Evolutionary conservation across 2,329 filamentous ascomycete species (phyloP), one percentile per base, ranked within the genome.

Genomic region (Fusarium redolens): DNA sequence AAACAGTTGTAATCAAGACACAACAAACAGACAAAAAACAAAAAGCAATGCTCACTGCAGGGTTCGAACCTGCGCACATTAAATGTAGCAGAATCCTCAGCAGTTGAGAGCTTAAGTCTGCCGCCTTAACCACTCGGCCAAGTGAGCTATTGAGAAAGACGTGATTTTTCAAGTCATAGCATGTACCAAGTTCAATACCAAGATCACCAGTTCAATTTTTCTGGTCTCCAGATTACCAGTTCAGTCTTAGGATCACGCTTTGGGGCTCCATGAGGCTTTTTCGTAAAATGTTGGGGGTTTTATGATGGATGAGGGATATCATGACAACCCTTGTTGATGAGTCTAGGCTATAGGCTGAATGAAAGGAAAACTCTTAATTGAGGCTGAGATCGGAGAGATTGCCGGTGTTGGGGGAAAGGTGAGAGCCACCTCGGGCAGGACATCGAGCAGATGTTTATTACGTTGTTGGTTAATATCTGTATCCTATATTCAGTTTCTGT

Each of bases 91-190:
- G 60, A 65, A 56, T 43, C 45, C 43, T 43, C 15, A 65, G 60
- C 33, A 65, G 38, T 6, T 11, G 22, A 40, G 35, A 40, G 52
- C 63, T 65, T 65, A 65, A 65, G 50, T 57, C 63, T 65, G 61
- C 63, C 63, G 63, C 63, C 63, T 65, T 65, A 65, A 65, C 63
- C 63, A 65, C 63, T 68, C 64, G 65, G 54, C 62, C 54, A 68
- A 57, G 54, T 57, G 54, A 57, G 54, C 54, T 57, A 51, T 57
- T 57, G 31, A 54, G 33, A 48, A 57, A 57, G 54, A 17, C 54
- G 18, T 48, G 14, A 35, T 18, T 28, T 57, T 17, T n/a, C 0
- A 7, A n/a, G 2, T 4, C 7, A 13, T 30, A n/a, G 14, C 2
- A 40, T 14, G 9, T 13, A 0, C 4, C 0, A 54, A 40, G 14